Conservation (phyloP, 2,329 filamentous ascomycete species). For the Sporothrix protearum region DNA sequence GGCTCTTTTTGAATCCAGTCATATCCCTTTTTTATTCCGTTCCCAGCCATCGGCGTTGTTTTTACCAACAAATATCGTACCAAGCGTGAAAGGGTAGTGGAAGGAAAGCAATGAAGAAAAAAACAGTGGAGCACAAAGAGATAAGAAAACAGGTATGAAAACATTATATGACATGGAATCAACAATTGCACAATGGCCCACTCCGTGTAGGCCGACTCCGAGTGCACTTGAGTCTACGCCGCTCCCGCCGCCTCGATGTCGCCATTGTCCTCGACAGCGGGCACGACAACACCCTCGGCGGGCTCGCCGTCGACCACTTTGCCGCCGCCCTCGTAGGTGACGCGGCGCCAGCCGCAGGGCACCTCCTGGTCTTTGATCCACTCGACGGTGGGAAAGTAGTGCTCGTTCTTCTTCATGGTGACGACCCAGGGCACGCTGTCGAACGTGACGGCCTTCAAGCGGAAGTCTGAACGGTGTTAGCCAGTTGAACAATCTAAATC, state of each 20-base stretch:
- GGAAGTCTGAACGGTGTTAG: no score
- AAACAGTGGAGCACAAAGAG: neutral
- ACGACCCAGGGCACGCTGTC: slow-evolving; percentile 99
- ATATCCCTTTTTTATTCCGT: neutral
- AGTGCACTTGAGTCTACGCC: no score
- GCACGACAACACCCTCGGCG: slow-evolving; percentile 44
- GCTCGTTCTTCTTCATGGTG: slow-evolving; percentile 99
- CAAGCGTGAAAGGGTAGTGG: neutral
- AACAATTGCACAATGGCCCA: no score
- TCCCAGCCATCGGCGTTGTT: neutral
- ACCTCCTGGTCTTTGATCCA: slow-evolving; percentile 62
- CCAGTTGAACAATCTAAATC: no score
- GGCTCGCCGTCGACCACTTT: slow-evolving; percentile 54
- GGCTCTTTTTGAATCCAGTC: neutral
- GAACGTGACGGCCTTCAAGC: slow-evolving; percentile 94
- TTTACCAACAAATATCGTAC: slow-evolving; percentile 12
- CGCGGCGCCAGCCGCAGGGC: slow-evolving; percentile 59
- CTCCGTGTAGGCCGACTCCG: no score
- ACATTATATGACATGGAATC: neutral
- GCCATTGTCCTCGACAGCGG: slow-evolving; percentile 41
- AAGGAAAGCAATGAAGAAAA: neutral
- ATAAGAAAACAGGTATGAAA: neutral
- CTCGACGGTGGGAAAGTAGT: slow-evolving; percentile 77
- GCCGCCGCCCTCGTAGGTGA: slow-evolving; percentile 58
- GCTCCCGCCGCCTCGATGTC: slow-evolving; percentile 30